Percentiles rank a stretch among this genome's conserved stretches.
These are phyloP conservation scores for Aspergillus alliaceus DNA, from an alignment of 2,329 filamentous ascomycete genomes.

Conservation along the genomic window DNA sequence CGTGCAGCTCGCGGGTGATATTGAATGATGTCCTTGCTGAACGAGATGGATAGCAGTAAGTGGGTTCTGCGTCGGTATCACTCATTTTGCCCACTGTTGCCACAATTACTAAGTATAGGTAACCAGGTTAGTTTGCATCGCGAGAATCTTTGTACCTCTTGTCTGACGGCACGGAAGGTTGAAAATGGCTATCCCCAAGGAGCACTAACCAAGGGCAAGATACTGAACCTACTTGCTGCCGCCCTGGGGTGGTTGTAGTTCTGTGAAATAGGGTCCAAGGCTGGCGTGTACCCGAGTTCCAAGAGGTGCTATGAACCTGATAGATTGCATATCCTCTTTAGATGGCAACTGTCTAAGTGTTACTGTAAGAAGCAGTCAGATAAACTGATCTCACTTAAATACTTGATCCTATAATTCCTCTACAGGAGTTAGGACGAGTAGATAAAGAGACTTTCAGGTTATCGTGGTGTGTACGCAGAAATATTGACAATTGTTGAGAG, in stretches of 20 bases:
- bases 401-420: not conserved
- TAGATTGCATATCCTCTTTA: not conserved
- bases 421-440: not conserved
- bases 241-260: not conserved
- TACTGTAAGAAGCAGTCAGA: not conserved
- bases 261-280: not conserved
- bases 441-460: not conserved
- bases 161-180: not conserved
- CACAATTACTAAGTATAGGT: not conserved
- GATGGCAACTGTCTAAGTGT: not conserved
- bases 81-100: not conserved
- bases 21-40: not conserved
- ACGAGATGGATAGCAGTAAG: not conserved
- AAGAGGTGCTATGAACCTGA: not conserved
- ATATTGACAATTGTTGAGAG: not conserved
- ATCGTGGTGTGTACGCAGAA: not conserved
- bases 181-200: not conserved
- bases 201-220: not conserved
- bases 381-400: not conserved
- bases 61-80: not conserved
- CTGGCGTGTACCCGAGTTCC: not conserved
- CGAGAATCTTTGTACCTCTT: too few relatives aligned
- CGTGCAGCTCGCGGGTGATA: slow-evolving; percentile 4
- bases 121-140: not conserved
- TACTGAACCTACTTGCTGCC: not conserved